These are phyloP conservation scores for Leptodermis oblonga DNA, from an alignment of 257 asterid genomes.

Conservation along the genomic window DNA sequence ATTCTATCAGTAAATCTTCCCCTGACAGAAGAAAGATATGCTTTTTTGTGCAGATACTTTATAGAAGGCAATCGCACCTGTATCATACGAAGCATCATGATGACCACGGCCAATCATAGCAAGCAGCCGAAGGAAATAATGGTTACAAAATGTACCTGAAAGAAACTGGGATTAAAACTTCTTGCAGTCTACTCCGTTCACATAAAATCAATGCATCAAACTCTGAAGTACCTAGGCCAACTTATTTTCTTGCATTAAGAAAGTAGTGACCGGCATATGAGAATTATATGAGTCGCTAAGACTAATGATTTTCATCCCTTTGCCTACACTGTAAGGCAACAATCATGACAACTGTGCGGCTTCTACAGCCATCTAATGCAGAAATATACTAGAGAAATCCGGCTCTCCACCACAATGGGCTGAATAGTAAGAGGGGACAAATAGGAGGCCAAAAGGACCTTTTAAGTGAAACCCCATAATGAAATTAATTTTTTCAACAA, in stretches of 20 bases:
- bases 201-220: background rate
- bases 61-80: constrained; percentile 34
- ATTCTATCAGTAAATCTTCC: background rate
- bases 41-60: no score
- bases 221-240: background rate
- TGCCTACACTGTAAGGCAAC: background rate
- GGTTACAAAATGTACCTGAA: constrained; percentile 80
- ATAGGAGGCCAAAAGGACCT: background rate
- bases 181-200: background rate
- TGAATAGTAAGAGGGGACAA: background rate
- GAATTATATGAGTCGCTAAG: background rate
- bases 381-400: background rate
- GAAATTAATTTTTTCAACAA: background rate
- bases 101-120: constrained; percentile 67
- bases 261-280: background rate
- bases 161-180: background rate
- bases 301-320: background rate
- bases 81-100: constrained; percentile 52
- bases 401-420: background rate
- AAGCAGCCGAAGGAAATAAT: constrained; percentile 87
- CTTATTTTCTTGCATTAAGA: background rate
- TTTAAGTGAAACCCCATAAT: background rate
- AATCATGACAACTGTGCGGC: background rate
- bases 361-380: no score
- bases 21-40: background rate